Conservation (phyloP, 2,329 filamentous ascomycete genomes). For the Microdochium bolleyi region DNA sequence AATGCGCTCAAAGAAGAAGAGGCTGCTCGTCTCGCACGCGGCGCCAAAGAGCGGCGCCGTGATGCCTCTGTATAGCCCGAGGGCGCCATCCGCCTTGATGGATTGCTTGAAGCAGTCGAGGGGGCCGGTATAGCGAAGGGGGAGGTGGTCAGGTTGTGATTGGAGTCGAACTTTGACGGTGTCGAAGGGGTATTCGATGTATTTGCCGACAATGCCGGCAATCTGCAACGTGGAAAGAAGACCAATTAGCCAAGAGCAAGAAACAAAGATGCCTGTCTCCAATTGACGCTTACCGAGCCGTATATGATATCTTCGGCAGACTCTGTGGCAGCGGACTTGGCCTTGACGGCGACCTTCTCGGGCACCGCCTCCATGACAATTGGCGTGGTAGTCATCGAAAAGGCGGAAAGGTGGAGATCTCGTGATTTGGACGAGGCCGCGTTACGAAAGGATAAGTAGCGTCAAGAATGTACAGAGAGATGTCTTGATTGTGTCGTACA, state of each 20-base stretch:
- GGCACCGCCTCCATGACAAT: background rate
- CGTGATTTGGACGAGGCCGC: background rate
- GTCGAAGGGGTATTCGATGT: constrained; percentile 97
- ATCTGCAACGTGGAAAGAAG: constrained; percentile 32
- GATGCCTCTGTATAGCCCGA: constrained; percentile 84
- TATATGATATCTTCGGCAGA: background rate
- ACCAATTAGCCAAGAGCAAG: background rate
- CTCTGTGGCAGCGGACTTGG: background rate
- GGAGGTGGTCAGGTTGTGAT: constrained; percentile 81
- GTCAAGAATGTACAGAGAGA: background rate
- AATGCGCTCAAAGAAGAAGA: constrained; percentile 86
- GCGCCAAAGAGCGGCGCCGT: constrained; percentile 85
- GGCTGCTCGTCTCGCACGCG: constrained; percentile 81
- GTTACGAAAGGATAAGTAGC: too few species aligned
- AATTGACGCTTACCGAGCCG: background rate
- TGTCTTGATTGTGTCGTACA: too few species aligned
- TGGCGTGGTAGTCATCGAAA: background rate
- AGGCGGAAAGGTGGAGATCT: background rate
- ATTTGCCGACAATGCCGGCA: constrained; percentile 85
- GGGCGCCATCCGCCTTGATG: constrained; percentile 67
- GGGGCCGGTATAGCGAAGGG: constrained; percentile 75
- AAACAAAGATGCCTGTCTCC: background rate
- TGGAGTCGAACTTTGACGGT: constrained; percentile 96
- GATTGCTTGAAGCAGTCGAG: constrained; percentile 91
- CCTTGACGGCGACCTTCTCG: background rate